Base-by-base conservation (phyloP, 257 asterid genomes). In the Plectranthus barbatus region DNA sequence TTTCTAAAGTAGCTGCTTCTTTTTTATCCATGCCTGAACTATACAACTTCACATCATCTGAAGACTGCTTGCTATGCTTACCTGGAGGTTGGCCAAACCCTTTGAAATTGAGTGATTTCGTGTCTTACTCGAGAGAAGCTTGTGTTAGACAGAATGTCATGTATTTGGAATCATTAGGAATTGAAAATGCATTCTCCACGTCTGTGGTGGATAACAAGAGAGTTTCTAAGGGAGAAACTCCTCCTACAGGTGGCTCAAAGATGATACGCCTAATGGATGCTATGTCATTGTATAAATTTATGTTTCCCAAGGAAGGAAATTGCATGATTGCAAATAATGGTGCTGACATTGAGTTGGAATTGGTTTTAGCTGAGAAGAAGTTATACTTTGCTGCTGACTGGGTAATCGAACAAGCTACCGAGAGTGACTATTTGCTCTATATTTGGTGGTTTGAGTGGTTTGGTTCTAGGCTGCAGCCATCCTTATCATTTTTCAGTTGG, bases 81-180 rank as follows among this genome's bases (percentile, higher is more conserved):
- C 99, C 96, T 5, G 97, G 95, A 55, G 96, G 95, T 20, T 92
- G 99, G 99, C 97, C 99, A 40, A 53, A 70, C 37, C 97, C 95
- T 61, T 74, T 93, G 82, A 85, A 74, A 68, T 50, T 83, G 57
- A 78, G 80, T 74, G 96, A 93, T 77, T 84, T 74, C 67, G 79
- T 86, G 55, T 68, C 68, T 64, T 73, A 80, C 72, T 74, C 97
- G 11, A 70, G 50, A 65, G 95, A 84, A 81, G 70, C 97, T 37
- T 79, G 83, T 76, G 77, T 90, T 67, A 81, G 76, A 64, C 87
- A 83, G 64, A 90, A 85, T 69, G 70, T 80, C 74, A 78, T 84
- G 79, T 87, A 82, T 71, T 70, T 90, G 79, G 90, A 85, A 77
- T 84, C 79, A 56, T 64, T 85, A 58, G 99, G 90, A 63, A 79